Percentiles rank a stretch among this genome's conserved stretches.
phyloP scores from a whole-genome alignment of 2,329 filamentous ascomycete genomes.

The Cytospora piceae region DNA sequence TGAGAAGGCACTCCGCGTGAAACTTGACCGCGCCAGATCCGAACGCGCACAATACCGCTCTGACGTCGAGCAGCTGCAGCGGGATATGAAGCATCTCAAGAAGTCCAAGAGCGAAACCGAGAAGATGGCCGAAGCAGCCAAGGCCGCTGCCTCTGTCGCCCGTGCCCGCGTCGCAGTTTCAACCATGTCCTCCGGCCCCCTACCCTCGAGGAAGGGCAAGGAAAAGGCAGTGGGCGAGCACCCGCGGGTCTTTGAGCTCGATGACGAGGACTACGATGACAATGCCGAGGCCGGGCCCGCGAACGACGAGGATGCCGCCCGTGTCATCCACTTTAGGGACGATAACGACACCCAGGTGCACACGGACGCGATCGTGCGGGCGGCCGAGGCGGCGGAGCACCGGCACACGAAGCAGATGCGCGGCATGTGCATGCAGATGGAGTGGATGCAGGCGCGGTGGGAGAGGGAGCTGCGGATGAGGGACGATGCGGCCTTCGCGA shows the following conservation, averaged over 20 bases:
- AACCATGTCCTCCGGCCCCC: conserved; percentile 10
- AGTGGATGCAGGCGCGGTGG: conserved; percentile 84
- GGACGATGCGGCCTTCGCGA: conserved; percentile 80
- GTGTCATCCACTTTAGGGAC: conserved; percentile 32
- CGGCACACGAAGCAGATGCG: conserved; percentile 75
- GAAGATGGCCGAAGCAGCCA: conserved; percentile 36
- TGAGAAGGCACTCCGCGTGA: conserved; percentile 64
- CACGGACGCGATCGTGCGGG: conserved; percentile 62
- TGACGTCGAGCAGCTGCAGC: conserved; percentile 58
- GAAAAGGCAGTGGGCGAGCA: conserved; percentile 19
- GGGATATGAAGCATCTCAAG: conserved; percentile 53
- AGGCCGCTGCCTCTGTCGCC: conserved; percentile 30
- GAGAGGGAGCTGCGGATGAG: conserved; percentile 80
- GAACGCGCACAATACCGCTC: conserved; percentile 63
- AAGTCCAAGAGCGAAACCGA: conserved; percentile 44
- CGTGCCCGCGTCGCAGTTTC: conserved; percentile 28
- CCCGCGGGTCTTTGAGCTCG: conserved; percentile 36
- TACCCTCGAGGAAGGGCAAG: conserved; percentile 22
- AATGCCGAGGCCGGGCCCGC: conserved; percentile 4
- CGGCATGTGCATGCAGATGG: conserved; percentile 85
- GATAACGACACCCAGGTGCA: conserved; percentile 51
- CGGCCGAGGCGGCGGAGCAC: conserved; percentile 65
- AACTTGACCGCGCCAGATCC: conserved; percentile 71
- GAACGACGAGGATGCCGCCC: conserved; percentile 28
- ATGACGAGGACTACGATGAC: conserved; percentile 28